A percentile compares a stretch with the other conserved stretches of the same genome.
Evolutionary conservation across 1,284 basidiomycete genomes (phyloP).

Genomic region (Malassezia equina): DNA sequence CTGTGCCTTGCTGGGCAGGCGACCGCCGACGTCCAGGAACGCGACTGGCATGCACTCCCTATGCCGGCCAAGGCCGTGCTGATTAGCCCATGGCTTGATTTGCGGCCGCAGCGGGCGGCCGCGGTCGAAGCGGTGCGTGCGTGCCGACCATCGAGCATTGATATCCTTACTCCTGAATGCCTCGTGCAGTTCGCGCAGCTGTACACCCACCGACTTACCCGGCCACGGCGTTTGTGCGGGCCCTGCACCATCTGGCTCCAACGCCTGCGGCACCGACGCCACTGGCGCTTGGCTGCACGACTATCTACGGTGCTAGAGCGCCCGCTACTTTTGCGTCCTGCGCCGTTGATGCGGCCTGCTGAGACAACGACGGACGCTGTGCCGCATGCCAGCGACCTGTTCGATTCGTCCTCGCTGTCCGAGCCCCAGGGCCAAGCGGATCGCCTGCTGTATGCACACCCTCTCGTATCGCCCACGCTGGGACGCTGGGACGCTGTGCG

Average conservation of each 20-base stretch:
- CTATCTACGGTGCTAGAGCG: not conserved
- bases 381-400: not conserved
- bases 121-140: conserved; percentile 28
- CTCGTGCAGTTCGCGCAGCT: conserved; percentile 46
- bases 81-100: conserved; percentile 44
- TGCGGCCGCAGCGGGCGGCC: conserved; percentile 28
- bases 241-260: conserved; percentile 13
- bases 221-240: conserved; percentile 35
- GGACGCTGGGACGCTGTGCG: conserved; percentile 38
- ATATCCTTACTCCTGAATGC: conserved; percentile 40
- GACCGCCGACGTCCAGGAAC: conserved; percentile 22
- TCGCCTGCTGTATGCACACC: conserved; percentile 19
- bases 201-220: conserved; percentile 35
- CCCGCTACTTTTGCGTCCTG: not conserved
- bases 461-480: conserved; percentile 32
- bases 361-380: conserved; percentile 3
- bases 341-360: not conserved
- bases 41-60: conserved; percentile 37
- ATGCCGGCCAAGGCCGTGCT: conserved; percentile 42
- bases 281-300: not conserved
- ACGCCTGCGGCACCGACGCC: not conserved
- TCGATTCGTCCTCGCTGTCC: conserved; percentile 15
- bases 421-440: conserved; percentile 26
- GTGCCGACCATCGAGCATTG: conserved; percentile 6
- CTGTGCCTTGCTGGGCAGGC: conserved; percentile 37